Conservation (phyloP, 1,284 basidiomycete species). For the Boletus semigastroideus region DNA sequence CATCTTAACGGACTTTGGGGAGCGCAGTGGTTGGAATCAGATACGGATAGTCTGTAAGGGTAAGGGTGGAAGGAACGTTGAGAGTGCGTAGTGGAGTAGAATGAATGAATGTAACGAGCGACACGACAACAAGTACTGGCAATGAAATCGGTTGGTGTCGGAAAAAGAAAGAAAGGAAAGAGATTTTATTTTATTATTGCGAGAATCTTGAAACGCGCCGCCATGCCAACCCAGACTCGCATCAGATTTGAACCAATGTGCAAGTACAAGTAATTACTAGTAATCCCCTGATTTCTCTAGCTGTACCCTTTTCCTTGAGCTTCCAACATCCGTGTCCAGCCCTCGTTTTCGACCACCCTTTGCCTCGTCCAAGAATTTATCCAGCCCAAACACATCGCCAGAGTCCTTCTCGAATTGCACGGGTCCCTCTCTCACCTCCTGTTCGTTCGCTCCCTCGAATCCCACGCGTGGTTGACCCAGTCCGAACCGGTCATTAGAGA, state of each 20-base stretch:
- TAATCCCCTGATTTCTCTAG: conserved; percentile 62
- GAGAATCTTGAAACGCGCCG: neutral
- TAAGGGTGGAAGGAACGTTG: conserved; percentile 19
- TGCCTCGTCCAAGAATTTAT: conserved; percentile 96
- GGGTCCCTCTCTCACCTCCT: conserved; percentile 87
- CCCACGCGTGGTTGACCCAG: conserved; percentile 84
- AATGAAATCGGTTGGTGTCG: neutral
- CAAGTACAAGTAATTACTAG: neutral
- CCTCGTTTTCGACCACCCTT: conserved; percentile 92
- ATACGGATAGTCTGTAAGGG: neutral
- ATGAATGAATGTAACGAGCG: conserved; percentile 4
- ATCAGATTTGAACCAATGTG: neutral
- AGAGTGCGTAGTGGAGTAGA: neutral
- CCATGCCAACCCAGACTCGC: conserved; percentile 22
- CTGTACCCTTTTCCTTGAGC: conserved; percentile 71
- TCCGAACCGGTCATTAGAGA: conserved; percentile 93
- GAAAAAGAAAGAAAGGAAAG: neutral
- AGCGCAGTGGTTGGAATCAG: too few relatives aligned
- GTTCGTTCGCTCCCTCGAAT: conserved; percentile 86
- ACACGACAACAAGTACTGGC: neutral
- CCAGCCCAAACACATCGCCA: conserved; percentile 95
- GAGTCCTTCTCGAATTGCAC: conserved; percentile 99
- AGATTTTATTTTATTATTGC: neutral
- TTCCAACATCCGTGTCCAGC: conserved; percentile 71
- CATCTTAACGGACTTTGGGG: conserved; percentile 15